Percentiles rank a stretch among this genome's conserved stretches.
These are phyloP conservation scores for Amanita brunnescens DNA, from an alignment of 768 basidiomycete species.

Conservation along the genomic window DNA sequence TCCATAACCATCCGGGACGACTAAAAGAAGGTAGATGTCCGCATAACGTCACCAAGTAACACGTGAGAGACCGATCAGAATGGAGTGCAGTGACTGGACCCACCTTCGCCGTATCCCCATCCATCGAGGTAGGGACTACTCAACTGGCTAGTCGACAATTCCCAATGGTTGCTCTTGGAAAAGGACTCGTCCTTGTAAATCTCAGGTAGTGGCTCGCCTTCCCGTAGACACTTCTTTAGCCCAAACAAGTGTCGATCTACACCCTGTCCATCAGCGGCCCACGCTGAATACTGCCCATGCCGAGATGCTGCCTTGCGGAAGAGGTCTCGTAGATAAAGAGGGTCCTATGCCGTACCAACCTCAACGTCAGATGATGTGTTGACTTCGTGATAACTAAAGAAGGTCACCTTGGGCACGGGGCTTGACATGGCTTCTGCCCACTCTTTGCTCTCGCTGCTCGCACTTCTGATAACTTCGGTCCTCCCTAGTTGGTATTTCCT, in stretches of 20 bases:
- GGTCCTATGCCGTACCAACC: slow-evolving; percentile 14
- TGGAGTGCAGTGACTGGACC: slow-evolving; percentile 14
- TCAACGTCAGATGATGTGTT: slow-evolving; percentile 13
- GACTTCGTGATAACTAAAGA: neutral
- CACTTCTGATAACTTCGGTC: slow-evolving; percentile 91
- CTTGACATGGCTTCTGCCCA: slow-evolving; percentile 90
- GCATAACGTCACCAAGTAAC: neutral
- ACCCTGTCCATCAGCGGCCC: slow-evolving; percentile 92
- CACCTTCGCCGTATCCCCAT: slow-evolving; percentile 97
- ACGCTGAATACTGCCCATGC: slow-evolving; percentile 79
- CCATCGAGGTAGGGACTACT: slow-evolving; percentile 78
- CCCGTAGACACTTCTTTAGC: slow-evolving; percentile 69
- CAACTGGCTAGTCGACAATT: slow-evolving; percentile 85
- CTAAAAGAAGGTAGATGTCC: slow-evolving; percentile 25
- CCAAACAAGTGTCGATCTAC: slow-evolving; percentile 96
- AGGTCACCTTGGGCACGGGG: slow-evolving; percentile 31
- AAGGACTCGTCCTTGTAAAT: slow-evolving; percentile 73
- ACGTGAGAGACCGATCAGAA: slow-evolving; percentile 1
- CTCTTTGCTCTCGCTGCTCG: slow-evolving; percentile 71
- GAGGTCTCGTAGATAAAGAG: slow-evolving; percentile 44
- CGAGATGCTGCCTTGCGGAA: slow-evolving; percentile 72
- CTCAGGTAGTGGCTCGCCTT: slow-evolving; percentile 63
- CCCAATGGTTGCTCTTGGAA: slow-evolving; percentile 75
- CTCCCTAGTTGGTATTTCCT: slow-evolving; percentile 84
- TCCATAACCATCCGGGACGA: slow-evolving; percentile 89